phyloP scores from a whole-genome alignment of 2,329 filamentous ascomycete species.

The Neonectria faginata region DNA sequence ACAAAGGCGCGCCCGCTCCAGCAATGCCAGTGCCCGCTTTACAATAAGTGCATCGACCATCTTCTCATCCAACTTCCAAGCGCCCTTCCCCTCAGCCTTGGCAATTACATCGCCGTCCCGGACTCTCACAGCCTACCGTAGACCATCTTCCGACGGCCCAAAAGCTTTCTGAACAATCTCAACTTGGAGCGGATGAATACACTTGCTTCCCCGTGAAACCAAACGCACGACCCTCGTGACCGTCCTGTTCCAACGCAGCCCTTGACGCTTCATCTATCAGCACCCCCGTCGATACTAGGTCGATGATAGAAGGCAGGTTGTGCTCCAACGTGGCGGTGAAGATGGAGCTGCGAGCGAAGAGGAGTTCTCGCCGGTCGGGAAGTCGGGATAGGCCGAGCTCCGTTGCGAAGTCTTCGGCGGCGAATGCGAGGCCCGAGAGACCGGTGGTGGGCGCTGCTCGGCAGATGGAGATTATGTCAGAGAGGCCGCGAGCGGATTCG shows the following conservation, averaged over 20 bases:
- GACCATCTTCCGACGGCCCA: slow-evolving; percentile 5
- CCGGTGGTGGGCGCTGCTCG: slow-evolving; percentile 1
- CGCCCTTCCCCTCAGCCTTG: slow-evolving; percentile 4
- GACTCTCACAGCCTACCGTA: slow-evolving; percentile 14
- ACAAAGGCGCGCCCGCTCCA: slow-evolving; percentile 14
- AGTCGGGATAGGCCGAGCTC: slow-evolving; percentile 15
- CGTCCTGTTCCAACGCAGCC: slow-evolving; percentile 9
- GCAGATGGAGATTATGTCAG: slow-evolving; percentile 14
- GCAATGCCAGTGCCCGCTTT: slow-evolving; percentile 11
- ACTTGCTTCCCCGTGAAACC: slow-evolving; percentile 29
- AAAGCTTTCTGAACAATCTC: slow-evolving; percentile 19
- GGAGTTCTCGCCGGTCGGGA: slow-evolving; percentile 9
- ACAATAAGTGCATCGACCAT: slow-evolving; percentile 27
- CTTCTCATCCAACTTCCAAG: slow-evolving; percentile 27
- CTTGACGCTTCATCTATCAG: slow-evolving; percentile 3
- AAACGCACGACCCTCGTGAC: slow-evolving; percentile 16
- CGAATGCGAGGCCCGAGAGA: slow-evolving; percentile 22
- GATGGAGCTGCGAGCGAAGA: slow-evolving; percentile 16
- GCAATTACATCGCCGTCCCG: slow-evolving; percentile 7
- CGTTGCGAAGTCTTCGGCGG: slow-evolving; percentile 18
- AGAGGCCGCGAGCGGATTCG: slow-evolving; percentile 14
- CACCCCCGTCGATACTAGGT: slow-evolving; percentile 8
- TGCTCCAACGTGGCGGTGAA: background rate
- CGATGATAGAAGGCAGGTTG: slow-evolving; percentile 8
- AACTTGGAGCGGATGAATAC: slow-evolving; percentile 24